phyloP scores from a whole-genome alignment of 441 rosid species.

The Syzygium malaccense region DNA sequence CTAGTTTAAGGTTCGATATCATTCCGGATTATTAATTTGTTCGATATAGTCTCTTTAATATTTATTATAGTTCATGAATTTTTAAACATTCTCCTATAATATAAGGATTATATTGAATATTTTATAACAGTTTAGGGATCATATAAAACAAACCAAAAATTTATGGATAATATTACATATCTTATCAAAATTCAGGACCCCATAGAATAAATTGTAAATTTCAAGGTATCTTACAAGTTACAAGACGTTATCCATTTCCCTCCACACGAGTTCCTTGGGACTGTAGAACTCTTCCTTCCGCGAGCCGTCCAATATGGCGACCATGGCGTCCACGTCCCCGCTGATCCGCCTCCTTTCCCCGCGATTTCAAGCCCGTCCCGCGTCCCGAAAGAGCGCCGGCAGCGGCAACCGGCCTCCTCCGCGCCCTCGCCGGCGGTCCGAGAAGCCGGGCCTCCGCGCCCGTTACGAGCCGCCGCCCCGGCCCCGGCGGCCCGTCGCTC shows the following conservation, averaged over 20 bases:
- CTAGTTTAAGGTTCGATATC: no score
- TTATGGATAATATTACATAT: accelerated
- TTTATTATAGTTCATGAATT: neutral
- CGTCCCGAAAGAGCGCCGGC: neutral
- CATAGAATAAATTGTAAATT: no score
- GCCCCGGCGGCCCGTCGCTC: slow-evolving; percentile 20
- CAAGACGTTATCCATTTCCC: neutral
- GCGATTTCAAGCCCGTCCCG: neutral
- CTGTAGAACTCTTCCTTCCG: neutral
- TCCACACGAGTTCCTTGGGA: neutral
- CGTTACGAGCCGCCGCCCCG: slow-evolving; percentile 32
- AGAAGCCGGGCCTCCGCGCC: slow-evolving; percentile 9
- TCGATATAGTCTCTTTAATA: accelerated
- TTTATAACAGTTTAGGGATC: neutral
- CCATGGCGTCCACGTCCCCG: neutral
- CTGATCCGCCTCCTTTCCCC: neutral
- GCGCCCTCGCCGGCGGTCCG: neutral
- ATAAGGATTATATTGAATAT: accelerated
- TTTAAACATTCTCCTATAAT: neutral
- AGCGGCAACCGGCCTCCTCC: neutral
- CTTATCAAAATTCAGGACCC: accelerated
- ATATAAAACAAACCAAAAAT: no score
- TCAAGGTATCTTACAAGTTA: no score
- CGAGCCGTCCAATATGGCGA: neutral
- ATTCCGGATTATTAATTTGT: no score